These are phyloP conservation scores for Phylloporus scabripes DNA, from an alignment of 768 basidiomycete species.

Conservation along the genomic window DNA sequence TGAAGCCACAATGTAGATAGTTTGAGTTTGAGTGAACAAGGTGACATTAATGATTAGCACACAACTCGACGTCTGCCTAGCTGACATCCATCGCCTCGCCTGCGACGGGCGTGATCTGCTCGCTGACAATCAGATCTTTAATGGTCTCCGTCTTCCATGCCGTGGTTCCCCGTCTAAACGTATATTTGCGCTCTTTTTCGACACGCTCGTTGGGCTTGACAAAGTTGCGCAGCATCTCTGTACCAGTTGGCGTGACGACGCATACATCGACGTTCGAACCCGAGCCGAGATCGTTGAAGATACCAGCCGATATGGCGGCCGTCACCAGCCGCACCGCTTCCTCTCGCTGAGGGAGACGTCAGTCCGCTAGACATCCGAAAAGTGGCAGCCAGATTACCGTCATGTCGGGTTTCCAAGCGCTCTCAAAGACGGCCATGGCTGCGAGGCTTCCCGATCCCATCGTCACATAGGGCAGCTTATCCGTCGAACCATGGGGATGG, in stretches of 20 bases:
- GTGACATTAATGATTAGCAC: not conserved
- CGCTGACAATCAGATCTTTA: conserved; percentile 63
- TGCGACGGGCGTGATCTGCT: conserved; percentile 52
- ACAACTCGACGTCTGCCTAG: conserved; percentile 31
- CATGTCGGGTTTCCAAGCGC: conserved; percentile 75
- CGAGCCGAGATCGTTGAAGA: conserved; percentile 98
- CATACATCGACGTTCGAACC: conserved; percentile 99
- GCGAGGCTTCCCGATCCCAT: conserved; percentile 97
- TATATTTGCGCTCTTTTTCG: conserved; percentile 62
- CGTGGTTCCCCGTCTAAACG: conserved; percentile 83
- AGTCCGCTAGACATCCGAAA: not conserved
- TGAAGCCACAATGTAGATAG: too few species aligned
- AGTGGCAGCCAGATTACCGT: conserved; percentile 43
- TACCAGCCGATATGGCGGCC: conserved; percentile 87
- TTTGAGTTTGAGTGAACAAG: too few species aligned
- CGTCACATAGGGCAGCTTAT: conserved; percentile 97
- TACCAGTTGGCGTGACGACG: conserved; percentile 79
- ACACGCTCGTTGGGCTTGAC: conserved; percentile 86
- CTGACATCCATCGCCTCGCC: conserved; percentile 82
- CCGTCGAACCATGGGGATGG: conserved; percentile 94
- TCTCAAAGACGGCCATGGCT: conserved; percentile 98
- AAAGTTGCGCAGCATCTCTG: conserved; percentile 92
- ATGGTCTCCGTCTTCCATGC: conserved; percentile 82
- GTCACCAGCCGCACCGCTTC: conserved; percentile 81
- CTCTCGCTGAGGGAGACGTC: conserved; percentile 51